Percentiles rank a stretch among this genome's conserved stretches.
Evolutionary conservation across 2,329 filamentous ascomycete genomes (phyloP).

Genomic region (Sclerotinia glacialis): DNA sequence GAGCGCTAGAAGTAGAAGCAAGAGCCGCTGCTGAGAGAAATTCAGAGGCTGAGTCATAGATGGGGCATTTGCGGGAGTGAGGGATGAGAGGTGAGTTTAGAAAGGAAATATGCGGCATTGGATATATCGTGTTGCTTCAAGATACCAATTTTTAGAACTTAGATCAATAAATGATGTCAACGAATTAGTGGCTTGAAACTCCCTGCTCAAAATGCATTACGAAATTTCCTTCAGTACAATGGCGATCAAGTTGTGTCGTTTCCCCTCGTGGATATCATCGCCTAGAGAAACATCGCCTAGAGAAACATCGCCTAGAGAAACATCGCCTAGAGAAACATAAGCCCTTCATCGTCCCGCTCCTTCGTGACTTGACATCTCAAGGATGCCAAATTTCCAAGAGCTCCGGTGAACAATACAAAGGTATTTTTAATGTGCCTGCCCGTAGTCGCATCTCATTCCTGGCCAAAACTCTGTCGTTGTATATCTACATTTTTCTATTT

Average conservation of each 20-base stretch:
- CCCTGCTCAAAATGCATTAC: neutral
- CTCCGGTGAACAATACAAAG: too few relatives aligned
- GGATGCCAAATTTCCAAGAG: neutral
- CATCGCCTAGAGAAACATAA: neutral
- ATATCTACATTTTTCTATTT: neutral
- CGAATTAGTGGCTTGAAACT: neutral
- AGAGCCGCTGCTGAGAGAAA: conserved; percentile 29
- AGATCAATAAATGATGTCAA: neutral
- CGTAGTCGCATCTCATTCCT: neutral
- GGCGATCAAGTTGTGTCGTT: neutral
- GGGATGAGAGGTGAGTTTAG: neutral
- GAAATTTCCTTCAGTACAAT: neutral
- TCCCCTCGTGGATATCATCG: neutral
- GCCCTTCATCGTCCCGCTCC: neutral
- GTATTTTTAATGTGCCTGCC: neutral
- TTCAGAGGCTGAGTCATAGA: conserved; percentile 19
- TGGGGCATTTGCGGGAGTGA: neutral
- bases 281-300: too few relatives aligned
- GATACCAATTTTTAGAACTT: neutral
- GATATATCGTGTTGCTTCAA: neutral
- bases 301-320: too few relatives aligned
- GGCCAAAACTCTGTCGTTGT: neutral
- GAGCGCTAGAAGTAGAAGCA: conserved; percentile 25
- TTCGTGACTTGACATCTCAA: neutral
- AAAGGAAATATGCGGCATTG: neutral